Evolutionary conservation across 2,329 filamentous ascomycete species (phyloP), one percentile per base, ranked within the genome.

Genomic region (Biscogniauxia sp.): DNA sequence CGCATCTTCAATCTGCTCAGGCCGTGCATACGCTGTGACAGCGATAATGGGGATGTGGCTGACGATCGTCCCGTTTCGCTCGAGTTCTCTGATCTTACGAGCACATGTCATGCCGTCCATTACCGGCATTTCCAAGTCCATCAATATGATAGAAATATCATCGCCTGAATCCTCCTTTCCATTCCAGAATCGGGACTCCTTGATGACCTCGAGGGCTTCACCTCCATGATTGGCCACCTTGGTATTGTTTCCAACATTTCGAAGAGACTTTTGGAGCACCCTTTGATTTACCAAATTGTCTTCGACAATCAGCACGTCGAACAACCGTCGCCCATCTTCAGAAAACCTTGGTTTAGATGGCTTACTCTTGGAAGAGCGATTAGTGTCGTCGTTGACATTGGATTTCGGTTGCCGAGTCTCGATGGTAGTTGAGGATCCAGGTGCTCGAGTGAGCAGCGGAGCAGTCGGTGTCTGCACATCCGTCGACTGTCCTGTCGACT

Each of bases 111-210:
- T 84, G 41, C 91, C 91, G 68, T 93, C 89, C 90, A 93, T 93
- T 51, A 92, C 82, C 1, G 90, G 90, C 90, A 93, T 93, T 69
- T 93, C 90, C 54, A 92, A 80, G 70, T 93, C 91, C 90, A 93
- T 92, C 5, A 93, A 74, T 13, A 93, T 87, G 53, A 92, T 80
- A 8, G 86, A 85, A 23, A 91, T 81, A 54, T 86, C 81, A 8
- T 80, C 74, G 2, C 81, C 81, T 15, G 78, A 74, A 17, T 73
- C 61, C 62, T 80, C 79, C 8, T 80, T 75, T 15, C 80, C 80
- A 20, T 72, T 70, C 85, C 85, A 87, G 70, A 84, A 87, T 5
- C 79, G 77, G 8, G 85, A 87, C 54, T 76, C 78, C 61, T 82
- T 77, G 37, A 89, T 70, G 52, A 82, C 79, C 54, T 88, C 83